These are phyloP conservation scores for Iris pallida DNA, from an alignment of 116 monocot species.

Conservation along the genomic window DNA sequence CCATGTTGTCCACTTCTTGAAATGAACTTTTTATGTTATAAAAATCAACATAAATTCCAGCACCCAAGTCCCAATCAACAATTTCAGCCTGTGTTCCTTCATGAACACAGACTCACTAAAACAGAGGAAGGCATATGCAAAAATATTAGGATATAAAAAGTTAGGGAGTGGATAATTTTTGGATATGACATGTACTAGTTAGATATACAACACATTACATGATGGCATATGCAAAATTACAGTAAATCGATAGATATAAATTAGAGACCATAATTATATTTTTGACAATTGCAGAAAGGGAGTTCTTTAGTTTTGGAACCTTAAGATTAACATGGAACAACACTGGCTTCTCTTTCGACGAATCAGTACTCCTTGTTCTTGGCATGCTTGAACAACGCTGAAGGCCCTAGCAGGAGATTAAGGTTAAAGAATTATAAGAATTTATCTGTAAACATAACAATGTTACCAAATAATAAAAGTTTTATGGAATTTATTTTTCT, in stretches of 20 bases:
- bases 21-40: slow-evolving; percentile 52
- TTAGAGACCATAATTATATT: too few relatives aligned
- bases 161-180: too few relatives aligned
- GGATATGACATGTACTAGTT: too few relatives aligned
- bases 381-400: slow-evolving; percentile 14
- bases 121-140: too few relatives aligned
- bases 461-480: too few relatives aligned
- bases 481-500: too few relatives aligned
- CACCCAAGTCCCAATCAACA: slow-evolving; percentile 88
- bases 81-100: slow-evolving; percentile 83
- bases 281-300: neutral
- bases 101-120: slow-evolving; percentile 13
- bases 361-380: neutral
- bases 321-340: slow-evolving; percentile 34
- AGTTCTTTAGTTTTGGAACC: slow-evolving; percentile 40
- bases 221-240: too few relatives aligned
- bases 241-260: too few relatives aligned
- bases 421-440: neutral
- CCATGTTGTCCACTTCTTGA: slow-evolving; percentile 47
- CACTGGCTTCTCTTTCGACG: slow-evolving; percentile 8
- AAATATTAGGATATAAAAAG: too few relatives aligned
- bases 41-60: slow-evolving; percentile 84
- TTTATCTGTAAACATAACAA: too few relatives aligned
- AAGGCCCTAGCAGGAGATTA: slow-evolving; percentile 18
- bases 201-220: too few relatives aligned